Percentiles rank a stretch among this genome's conserved stretches.
These are phyloP conservation scores for Flaveria trinervia DNA, from an alignment of 129 eudicot species.

Conservation along the genomic window DNA sequence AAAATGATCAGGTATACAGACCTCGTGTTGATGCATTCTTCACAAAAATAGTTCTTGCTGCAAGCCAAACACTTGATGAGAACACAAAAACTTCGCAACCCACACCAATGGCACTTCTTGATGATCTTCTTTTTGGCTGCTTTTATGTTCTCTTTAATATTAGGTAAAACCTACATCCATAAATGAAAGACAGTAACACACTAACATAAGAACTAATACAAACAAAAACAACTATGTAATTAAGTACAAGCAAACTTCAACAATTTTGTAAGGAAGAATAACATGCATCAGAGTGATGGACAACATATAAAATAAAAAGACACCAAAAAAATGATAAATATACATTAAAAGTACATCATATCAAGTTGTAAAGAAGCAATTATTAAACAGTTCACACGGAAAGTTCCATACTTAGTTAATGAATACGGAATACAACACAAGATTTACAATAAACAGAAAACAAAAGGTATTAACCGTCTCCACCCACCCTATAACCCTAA, in stretches of 20 bases:
- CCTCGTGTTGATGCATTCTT: conserved; percentile 56
- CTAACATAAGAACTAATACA: not conserved
- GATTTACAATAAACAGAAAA: not conserved
- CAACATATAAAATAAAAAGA: conserved; percentile 16
- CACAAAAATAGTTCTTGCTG: conserved; percentile 62
- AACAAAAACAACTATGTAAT: conserved; percentile 6
- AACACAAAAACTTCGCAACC: conserved; percentile 38
- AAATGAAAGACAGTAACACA: conserved; percentile 1
- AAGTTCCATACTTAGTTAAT: not conserved
- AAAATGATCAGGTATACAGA: conserved; percentile 15
- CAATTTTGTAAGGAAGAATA: conserved; percentile 3
- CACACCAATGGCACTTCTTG: conserved; percentile 89
- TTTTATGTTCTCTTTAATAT: conserved; percentile 22
- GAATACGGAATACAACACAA: not conserved
- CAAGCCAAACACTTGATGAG: conserved; percentile 70
- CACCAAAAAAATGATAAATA: not conserved
- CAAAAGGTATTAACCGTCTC: not conserved
- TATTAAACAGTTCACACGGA: not conserved
- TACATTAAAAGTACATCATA: conserved; percentile 15
- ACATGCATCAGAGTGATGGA: not conserved
- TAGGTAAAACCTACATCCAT: conserved; percentile 23
- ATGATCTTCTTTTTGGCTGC: conserved; percentile 36
- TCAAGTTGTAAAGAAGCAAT: not conserved
- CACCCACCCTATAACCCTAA: not conserved
- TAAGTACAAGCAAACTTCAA: not conserved